A percentile compares a stretch with the other conserved stretches of the same genome.
Evolutionary conservation across 129 eudicot species (phyloP).

Genomic region (Apium graveolens): DNA sequence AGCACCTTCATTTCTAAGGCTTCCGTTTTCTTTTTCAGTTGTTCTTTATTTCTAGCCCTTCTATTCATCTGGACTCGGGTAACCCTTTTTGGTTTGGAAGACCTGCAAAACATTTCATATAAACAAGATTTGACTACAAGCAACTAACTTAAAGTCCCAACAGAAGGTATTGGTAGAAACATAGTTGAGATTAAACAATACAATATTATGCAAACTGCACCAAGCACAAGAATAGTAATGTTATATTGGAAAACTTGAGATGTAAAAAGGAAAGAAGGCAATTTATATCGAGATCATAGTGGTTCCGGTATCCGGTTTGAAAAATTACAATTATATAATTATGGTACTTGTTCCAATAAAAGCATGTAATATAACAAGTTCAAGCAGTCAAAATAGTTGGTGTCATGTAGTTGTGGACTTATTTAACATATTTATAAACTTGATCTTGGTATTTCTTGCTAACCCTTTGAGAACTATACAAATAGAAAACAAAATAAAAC

Average conservation of each 20-base stretch:
- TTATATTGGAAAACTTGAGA: background rate
- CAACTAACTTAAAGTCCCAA: background rate
- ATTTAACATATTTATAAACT: background rate
- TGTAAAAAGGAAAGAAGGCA: background rate
- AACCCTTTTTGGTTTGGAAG: slow-evolving; percentile 53
- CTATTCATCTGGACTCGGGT: slow-evolving; percentile 57
- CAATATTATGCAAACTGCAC: background rate
- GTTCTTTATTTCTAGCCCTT: slow-evolving; percentile 58
- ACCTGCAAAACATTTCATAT: slow-evolving; percentile 32
- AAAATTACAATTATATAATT: background rate
- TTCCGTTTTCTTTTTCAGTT: slow-evolving; percentile 51
- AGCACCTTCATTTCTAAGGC: slow-evolving; percentile 36
- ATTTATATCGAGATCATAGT: background rate
- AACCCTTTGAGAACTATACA: background rate
- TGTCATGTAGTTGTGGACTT: background rate
- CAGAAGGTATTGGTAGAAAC: background rate
- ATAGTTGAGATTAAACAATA: background rate
- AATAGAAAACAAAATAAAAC: background rate
- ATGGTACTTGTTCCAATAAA: background rate
- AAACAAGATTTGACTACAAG: background rate
- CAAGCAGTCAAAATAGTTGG: background rate
- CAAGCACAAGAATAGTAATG: background rate
- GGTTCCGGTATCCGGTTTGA: background rate
- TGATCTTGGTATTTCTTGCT: background rate
- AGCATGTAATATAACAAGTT: background rate